Evolutionary conservation across 352 stramenopile species (phyloP).

Genomic region (Phytophthora meadii): DNA sequence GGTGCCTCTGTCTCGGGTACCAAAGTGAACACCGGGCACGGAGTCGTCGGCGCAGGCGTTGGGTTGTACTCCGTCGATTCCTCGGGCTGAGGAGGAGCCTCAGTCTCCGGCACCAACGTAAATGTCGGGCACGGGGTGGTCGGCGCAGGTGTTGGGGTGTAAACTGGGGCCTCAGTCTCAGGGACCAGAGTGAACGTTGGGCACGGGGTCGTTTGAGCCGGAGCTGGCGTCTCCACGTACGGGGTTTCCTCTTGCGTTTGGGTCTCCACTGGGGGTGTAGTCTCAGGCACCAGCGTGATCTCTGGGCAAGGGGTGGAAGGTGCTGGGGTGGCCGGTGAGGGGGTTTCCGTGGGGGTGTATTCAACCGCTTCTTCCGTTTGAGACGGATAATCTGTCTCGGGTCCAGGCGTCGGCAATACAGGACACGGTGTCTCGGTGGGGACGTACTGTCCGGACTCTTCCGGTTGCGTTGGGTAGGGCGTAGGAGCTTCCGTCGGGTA

Average conservation of each 20-base stretch:
- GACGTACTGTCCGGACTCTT: constrained; percentile 1
- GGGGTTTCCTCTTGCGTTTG: constrained; percentile 5
- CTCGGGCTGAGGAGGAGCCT: constrained; percentile 3
- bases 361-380: background rate
- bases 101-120: constrained; percentile 25
- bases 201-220: constrained; percentile 3
- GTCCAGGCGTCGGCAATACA: constrained; percentile 8
- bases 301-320: constrained; percentile 1
- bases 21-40: constrained; percentile 4
- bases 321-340: background rate
- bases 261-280: constrained; percentile 5
- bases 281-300: constrained; percentile 21
- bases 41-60: constrained; percentile 7
- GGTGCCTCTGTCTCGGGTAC: constrained; percentile 21
- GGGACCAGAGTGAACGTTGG: background rate
- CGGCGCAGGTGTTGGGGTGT: constrained; percentile 16
- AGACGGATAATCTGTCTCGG: constrained; percentile 3
- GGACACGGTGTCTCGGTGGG: constrained; percentile 28
- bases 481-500: background rate
- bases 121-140: constrained; percentile 20
- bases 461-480: background rate
- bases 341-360: constrained; percentile 1
- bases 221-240: constrained; percentile 3
- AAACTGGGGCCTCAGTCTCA: constrained; percentile 12
- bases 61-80: constrained; percentile 7